Base-by-base conservation (phyloP, 331 rosid species). In the Saraca asoca region DNA sequence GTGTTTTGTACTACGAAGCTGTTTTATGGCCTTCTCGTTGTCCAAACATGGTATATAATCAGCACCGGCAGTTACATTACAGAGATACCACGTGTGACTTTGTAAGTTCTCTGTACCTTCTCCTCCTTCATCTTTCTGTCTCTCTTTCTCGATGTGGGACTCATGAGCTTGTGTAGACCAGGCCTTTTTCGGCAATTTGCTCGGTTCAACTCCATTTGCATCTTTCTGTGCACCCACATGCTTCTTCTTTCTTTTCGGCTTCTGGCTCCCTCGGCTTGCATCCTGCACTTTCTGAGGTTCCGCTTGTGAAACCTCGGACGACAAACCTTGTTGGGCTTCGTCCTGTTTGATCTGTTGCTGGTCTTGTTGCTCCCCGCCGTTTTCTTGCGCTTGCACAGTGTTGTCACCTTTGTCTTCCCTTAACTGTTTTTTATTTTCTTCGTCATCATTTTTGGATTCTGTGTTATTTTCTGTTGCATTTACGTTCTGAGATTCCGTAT, bases 1-100 rank as follows among this genome's bases (percentile, higher is more conserved):
- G 77, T 85, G 98, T 48, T 35, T 78, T 17, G 90, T 88, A 1
- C 68, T 58, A 0, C 52, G 87, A 41, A 94, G 57, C 49, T 66
- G 31, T 58, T 72, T 88, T 7, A 90, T 1, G 5, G 97, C 92
- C 58, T 86, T 80, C 74, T 80, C 86, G 31, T 90, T 90, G 79
- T 94, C 98, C 87, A 94, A 80, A 83, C 98, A 94, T 0, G 98
- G 97, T 45, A 90, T 90, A 55, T 78, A 94, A 80, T 94, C 97
- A 1, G 87, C 34, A 42, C 85, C 88, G 0, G 91, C 73, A 0
- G 96, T 90, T 44, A 75, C 84, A 75, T 90, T 94, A 66, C 97
- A 88, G 0, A 85, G 66, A 42, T 66, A 77, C 96, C 97, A 90
- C 18, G 78, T 54, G 77, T 78, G 52, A 13, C 82, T 88, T 54